phyloP scores from a whole-genome alignment of 176 grass and related monocot genomes.

The Aegilops bicornis region DNA sequence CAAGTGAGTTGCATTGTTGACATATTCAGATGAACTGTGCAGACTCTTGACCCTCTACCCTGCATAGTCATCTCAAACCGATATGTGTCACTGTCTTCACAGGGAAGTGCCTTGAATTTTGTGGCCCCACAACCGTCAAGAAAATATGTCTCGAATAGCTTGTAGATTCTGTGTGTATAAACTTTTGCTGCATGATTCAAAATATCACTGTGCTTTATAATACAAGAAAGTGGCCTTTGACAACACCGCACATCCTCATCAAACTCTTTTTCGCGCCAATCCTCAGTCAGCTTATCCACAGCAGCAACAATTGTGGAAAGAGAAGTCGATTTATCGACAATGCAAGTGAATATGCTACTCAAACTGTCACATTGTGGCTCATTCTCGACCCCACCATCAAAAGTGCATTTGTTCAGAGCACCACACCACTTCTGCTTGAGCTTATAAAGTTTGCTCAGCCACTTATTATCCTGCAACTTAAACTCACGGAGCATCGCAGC shows the following conservation, averaged over 20 bases:
- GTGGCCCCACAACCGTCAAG: slow-evolving; percentile 76
- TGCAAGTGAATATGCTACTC: slow-evolving; percentile 62
- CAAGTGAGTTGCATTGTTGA: slow-evolving; percentile 48
- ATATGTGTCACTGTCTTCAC: slow-evolving; percentile 46
- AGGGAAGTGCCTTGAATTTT: slow-evolving; percentile 59
- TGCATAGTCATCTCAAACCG: slow-evolving; percentile 83
- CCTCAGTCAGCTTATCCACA: slow-evolving; percentile 59
- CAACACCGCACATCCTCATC: slow-evolving; percentile 68
- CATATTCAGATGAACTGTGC: slow-evolving; percentile 56
- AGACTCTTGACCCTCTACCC: slow-evolving; percentile 61
- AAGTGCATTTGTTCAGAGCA: slow-evolving; percentile 67
- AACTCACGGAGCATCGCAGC: slow-evolving; percentile 58
- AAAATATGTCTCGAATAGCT: slow-evolving; percentile 80
- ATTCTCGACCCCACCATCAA: slow-evolving; percentile 69
- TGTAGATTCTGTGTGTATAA: slow-evolving; percentile 86
- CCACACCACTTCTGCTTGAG: slow-evolving; percentile 70
- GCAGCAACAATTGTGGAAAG: slow-evolving; percentile 41
- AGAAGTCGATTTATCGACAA: slow-evolving; percentile 49
- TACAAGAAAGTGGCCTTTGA: slow-evolving; percentile 57
- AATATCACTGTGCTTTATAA: slow-evolving; percentile 80
- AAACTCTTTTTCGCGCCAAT: slow-evolving; percentile 68
- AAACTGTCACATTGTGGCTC: slow-evolving; percentile 68
- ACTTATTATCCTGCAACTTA: slow-evolving; percentile 78
- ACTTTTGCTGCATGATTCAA: slow-evolving; percentile 74
- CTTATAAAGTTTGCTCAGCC: slow-evolving; percentile 82